Evolutionary conservation across 306 rosid species (phyloP), one percentile per base, ranked within the genome.

Genomic region (Fragaria nilgerrensis): DNA sequence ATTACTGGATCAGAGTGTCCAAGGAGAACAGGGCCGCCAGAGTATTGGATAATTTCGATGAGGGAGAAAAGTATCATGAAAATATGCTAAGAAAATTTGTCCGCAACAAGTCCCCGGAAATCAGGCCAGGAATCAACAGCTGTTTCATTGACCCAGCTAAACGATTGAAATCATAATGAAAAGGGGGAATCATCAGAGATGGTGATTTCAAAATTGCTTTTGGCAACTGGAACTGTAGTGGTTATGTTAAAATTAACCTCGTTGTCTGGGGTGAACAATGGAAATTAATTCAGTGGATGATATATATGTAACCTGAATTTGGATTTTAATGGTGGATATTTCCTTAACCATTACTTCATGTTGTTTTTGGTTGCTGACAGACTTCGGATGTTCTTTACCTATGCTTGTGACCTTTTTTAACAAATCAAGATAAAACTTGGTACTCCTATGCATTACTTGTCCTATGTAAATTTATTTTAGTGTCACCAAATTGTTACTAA

Each of bases 1-100:
- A 27, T 27, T 27, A 27, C 29, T 27, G 29, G 29, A 27, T 27
- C 29, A 27, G 29, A 27, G 29, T 27, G 29, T 25, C 29, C 29
- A 27, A 27, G 29, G 29, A 27, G 91, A 25, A 7, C 20, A 88
- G 99, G 69, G 81, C 95, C 17, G 97, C 97, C 0, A 97, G 99
- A 79, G 87, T 94, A 27, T 70, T 91, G 88, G 98, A 92, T 1
- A 94, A 94, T 85, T 85, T 82, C 37, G 82, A 80, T 3, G 98
- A 91, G 86, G 98, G 94, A 78, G 90, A 94, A 82, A 89, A 84
- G 84, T 94, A 92, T 22, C 2, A 88, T 0, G 97, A 94, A 81
- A 91, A 94, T 82, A 77, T 72, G 41, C 19, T 90, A 67, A 86
- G 98, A 84, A 94, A 84, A 79, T 89, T 53, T 70, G 89, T 84